Evolutionary conservation across 805 yeast genomes (phyloP).

Genomic region (Myxozyma mucilagina): DNA sequence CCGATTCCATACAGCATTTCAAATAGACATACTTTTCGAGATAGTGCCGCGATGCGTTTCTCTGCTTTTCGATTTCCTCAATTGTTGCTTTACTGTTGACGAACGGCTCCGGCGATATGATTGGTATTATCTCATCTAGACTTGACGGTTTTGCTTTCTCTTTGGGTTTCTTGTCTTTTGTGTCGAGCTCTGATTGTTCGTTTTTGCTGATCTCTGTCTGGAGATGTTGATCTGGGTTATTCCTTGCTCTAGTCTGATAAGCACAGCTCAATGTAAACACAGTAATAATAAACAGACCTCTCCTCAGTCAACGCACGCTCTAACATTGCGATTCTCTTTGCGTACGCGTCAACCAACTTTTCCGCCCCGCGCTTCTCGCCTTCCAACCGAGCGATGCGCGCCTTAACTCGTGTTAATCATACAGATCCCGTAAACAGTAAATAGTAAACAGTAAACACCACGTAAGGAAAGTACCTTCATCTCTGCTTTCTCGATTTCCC

Average conservation of each 20-base stretch:
- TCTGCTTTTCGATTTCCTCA: conserved; percentile 21
- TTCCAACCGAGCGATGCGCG: conserved; percentile 52
- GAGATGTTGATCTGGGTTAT: neutral
- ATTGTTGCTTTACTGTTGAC: conserved; percentile 9
- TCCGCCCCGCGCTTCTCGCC: conserved; percentile 52
- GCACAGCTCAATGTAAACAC: neutral
- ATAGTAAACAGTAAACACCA: no score
- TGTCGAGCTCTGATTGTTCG: neutral
- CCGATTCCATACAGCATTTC: neutral
- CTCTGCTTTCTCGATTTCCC: conserved; percentile 63
- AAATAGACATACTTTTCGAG: conserved; percentile 19
- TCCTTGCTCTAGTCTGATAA: neutral
- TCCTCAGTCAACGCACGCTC: conserved; percentile 34
- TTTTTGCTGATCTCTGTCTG: no score
- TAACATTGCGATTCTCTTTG: conserved; percentile 37
- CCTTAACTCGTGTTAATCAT: conserved; percentile 14
- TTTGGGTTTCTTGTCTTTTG: neutral
- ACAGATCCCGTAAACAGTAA: neutral
- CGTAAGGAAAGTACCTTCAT: conserved; percentile 52
- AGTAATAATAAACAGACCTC: conserved; percentile 4
- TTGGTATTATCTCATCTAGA: neutral
- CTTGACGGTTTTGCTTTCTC: neutral
- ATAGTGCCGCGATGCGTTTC: conserved; percentile 24
- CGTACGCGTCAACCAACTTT: conserved; percentile 34
- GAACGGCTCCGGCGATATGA: neutral